Evolutionary conservation across 2,329 filamentous ascomycete species (phyloP).

Genomic region (Colletotrichum musae): DNA sequence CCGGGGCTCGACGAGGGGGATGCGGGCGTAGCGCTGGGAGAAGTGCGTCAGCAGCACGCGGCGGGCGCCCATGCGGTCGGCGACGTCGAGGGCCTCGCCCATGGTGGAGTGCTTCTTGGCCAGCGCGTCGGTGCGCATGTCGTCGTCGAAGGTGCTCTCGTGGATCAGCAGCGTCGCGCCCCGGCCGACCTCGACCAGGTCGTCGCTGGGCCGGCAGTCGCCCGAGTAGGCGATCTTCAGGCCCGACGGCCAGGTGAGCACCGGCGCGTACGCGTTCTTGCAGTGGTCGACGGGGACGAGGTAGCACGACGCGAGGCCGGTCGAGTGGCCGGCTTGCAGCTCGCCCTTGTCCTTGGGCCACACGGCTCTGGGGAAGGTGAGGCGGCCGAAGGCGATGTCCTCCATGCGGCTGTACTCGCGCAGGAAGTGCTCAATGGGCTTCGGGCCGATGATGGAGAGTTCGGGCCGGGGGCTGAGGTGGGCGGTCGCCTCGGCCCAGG

Average conservation of each 20-base stretch:
- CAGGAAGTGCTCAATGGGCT: conserved; percentile 82
- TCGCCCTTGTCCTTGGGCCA: conserved; percentile 44
- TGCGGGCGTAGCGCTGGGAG: conserved; percentile 91
- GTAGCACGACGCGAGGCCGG: conserved; percentile 77
- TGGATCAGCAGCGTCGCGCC: conserved; percentile 90
- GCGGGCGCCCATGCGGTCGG: conserved; percentile 82
- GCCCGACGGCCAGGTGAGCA: conserved; percentile 82
- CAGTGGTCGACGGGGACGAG: conserved; percentile 84
- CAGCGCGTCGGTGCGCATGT: conserved; percentile 80
- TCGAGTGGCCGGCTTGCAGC: conserved; percentile 60
- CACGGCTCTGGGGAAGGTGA: conserved; percentile 50
- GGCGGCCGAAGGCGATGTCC: conserved; percentile 76
- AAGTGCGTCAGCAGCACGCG: conserved; percentile 93
- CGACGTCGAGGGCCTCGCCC: conserved; percentile 85
- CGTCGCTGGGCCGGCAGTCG: conserved; percentile 85
- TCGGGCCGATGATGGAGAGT: conserved; percentile 78
- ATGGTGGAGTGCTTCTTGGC: conserved; percentile 95
- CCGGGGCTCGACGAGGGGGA: conserved; percentile 64
- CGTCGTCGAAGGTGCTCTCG: conserved; percentile 96
- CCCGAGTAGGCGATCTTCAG: conserved; percentile 95
- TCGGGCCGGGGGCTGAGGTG: conserved; percentile 50
- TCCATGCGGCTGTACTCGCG: conserved; percentile 85
- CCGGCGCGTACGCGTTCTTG: conserved; percentile 80
- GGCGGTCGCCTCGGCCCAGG: conserved; percentile 77
- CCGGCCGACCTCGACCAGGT: conserved; percentile 79